Evolutionary conservation across 306 rosid species (phyloP), one percentile per base, ranked within the genome.

Genomic region (Cicer chorassanicum): DNA sequence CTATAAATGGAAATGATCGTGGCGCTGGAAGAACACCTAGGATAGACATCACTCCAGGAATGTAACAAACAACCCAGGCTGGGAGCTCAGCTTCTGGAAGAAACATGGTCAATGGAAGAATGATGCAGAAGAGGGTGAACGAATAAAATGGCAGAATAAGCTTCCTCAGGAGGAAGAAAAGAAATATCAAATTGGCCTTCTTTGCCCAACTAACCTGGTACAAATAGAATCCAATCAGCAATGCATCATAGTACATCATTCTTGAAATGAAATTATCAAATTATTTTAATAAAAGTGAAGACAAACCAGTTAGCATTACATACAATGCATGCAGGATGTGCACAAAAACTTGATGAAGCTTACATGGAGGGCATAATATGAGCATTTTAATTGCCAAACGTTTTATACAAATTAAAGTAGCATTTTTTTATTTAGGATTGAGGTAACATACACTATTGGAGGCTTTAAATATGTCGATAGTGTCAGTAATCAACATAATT

Each of bases 41-140:
- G 79, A 94, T 36, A 40, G 97, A 94, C 97, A 94, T 94, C 68
- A 87, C n/a, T 77, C 97, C 99, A 7, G 99, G 99, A 82, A 94
- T 82, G 79, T 94, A 94, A 75, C 97, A 92, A 67, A 94, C 99
- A 55, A 94, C 99, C 97, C 96, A 90, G 24, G 92, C 87, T 4
- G 99, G 99, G 54, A 92, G 91, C 78, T 90, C 92, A 78, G 99
- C 97, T 87, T 94, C 99, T 14, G 99, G 99, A 68, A 94, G 93
- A 81, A 94, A 94, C 99, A 94, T 94, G 84, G 96, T 92, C 81
- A 94, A 53, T 8, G 99, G 99, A 78, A 94, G 99, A 86, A 94
- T 94, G 87, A 94, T 88, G 87, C 99, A 94, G 75, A 94, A 94
- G 75, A 94, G 89, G 71, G 97, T 94, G 86, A 94, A 94, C 1